phyloP scores from a whole-genome alignment of 129 eudicot species.

The Cynara cardunculus region DNA sequence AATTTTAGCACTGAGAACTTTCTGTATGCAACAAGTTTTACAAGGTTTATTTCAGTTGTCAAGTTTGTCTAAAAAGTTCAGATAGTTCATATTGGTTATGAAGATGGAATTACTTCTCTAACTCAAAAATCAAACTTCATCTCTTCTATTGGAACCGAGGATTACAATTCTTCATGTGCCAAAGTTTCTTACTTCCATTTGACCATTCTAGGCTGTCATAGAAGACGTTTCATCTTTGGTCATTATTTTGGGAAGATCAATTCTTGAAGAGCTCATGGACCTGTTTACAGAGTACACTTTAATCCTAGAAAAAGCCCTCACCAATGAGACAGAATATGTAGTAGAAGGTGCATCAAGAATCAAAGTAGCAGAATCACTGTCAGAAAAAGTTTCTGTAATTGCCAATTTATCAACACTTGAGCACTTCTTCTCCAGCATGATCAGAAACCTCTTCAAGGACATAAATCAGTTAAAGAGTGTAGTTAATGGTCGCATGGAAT shows the following conservation, averaged over 20 bases:
- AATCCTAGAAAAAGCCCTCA: slow-evolving; percentile 57
- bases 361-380: slow-evolving; percentile 37
- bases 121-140: no score
- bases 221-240: slow-evolving; percentile 47
- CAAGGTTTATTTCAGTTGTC: background rate
- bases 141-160: no score
- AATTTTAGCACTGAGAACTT: background rate
- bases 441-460: slow-evolving; percentile 44
- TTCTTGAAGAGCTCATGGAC: slow-evolving; percentile 54
- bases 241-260: slow-evolving; percentile 44
- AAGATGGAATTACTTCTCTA: background rate
- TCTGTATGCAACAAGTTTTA: background rate
- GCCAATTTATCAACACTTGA: slow-evolving; percentile 47
- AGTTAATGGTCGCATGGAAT: slow-evolving; percentile 31
- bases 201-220: slow-evolving; percentile 33
- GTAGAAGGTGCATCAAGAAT: slow-evolving; percentile 36
- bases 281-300: slow-evolving; percentile 39
- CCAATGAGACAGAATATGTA: slow-evolving; percentile 21
- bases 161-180: no score
- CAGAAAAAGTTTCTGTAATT: slow-evolving; percentile 52
- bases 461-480: slow-evolving; percentile 34
- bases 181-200: background rate
- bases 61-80: background rate
- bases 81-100: background rate
- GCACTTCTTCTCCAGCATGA: slow-evolving; percentile 37